phyloP scores from a whole-genome alignment of 2,329 filamentous ascomycete species.

The Beauveria sp. region DNA sequence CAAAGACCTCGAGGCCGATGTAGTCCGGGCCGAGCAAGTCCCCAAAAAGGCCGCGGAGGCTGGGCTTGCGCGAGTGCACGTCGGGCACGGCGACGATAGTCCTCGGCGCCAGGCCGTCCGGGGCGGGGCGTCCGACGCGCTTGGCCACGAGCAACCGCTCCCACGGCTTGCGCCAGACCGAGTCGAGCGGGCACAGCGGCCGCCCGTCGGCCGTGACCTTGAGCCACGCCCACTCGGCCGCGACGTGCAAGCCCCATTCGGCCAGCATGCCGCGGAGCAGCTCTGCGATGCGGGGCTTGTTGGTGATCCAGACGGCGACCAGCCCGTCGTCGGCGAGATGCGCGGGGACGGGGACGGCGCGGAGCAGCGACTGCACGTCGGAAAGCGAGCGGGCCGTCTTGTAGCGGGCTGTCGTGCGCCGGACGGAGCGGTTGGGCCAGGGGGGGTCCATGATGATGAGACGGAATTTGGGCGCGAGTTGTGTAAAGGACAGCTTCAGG shows the following conservation, averaged over 20 bases:
- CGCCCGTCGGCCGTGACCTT: conserved; percentile 62
- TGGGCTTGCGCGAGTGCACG: conserved; percentile 72
- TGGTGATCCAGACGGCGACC: conserved; percentile 72
- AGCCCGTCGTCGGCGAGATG: conserved; percentile 47
- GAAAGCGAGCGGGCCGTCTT: conserved; percentile 35
- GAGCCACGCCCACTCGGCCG: conserved; percentile 71
- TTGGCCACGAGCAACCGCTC: conserved; percentile 61
- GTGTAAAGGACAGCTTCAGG: conserved; percentile 31
- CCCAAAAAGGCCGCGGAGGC: conserved; percentile 53
- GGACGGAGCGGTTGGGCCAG: conserved; percentile 72
- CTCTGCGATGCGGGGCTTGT: conserved; percentile 53
- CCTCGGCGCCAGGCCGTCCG: conserved; percentile 28
- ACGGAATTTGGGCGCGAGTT: conserved; percentile 48
- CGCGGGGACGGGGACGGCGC: conserved; percentile 46
- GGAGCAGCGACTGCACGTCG: conserved; percentile 43
- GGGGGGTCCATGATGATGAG: conserved; percentile 69
- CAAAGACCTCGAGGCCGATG: conserved; percentile 66
- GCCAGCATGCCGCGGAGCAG: conserved; percentile 55
- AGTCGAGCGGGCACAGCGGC: conserved; percentile 53
- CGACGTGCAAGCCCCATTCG: conserved; percentile 56
- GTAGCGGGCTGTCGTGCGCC: conserved; percentile 44
- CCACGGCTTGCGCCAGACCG: conserved; percentile 66
- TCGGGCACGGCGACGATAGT: conserved; percentile 66
- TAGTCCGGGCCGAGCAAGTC: conserved; percentile 44
- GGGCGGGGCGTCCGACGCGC: conserved; percentile 24